Base-by-base conservation (phyloP, 176 grass and related monocot genomes). In the Otatea glauca region DNA sequence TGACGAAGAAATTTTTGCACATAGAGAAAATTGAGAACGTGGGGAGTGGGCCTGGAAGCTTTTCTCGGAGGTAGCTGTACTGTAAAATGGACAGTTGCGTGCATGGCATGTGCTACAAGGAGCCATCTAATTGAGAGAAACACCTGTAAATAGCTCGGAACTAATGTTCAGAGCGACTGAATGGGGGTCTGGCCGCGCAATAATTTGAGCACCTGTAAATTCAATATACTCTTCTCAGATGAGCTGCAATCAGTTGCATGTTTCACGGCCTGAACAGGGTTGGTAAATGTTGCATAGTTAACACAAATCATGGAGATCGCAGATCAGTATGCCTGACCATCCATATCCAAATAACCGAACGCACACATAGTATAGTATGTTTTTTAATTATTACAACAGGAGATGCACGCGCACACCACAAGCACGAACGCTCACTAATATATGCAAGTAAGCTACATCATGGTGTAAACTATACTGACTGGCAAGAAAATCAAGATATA, bases 101-200 rank as follows among this genome's bases (percentile, higher is more conserved):
- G n/a, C n/a, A n/a, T n/a, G n/a, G n/a, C n/a, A n/a, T n/a, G n/a
- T n/a, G n/a, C n/a, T n/a, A n/a, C n/a, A n/a, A n/a, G n/a, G 65
- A 73, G 67, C 2, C 27, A 42, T 72, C 35, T 29, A 27, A 10
- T n/a, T 29, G 12, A 70, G 54, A 54, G 11, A 44, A 13, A 1
- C 69, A 55, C 68, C 20, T 85, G 88, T 81, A 81, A 70, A 55
- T 89, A 76, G n/a, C 77, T 86, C 54, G 18, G 2, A 21, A 47
- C 58, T 54, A 38, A 77, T 76, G 54, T 72, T 71, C 42, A 77
- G 51, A 75, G 34, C 54, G 55, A 47, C 71, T 17, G 82, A 42
- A n/a, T 72, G 5, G 18, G 32, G 80, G 41, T 2, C 73, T 72
- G 32, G 55, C 29, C 14, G n/a, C 59, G 21, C 21, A 37, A 65